phyloP scores from a whole-genome alignment of 163 green algal species.

The Chlorella variabilis region DNA sequence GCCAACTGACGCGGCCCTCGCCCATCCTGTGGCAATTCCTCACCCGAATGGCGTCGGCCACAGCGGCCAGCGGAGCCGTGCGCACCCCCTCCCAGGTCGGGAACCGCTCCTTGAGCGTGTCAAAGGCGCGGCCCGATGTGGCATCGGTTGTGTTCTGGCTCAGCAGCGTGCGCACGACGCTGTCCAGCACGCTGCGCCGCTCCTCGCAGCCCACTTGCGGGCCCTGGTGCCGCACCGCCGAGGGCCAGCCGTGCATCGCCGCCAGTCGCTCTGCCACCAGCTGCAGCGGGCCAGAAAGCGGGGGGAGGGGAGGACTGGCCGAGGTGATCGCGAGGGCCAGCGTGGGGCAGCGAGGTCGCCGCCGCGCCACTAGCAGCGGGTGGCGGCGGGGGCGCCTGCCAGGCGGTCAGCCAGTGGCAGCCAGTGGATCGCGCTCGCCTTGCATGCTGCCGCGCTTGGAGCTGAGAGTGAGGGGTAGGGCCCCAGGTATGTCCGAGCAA shows the following conservation, averaged over 20 bases:
- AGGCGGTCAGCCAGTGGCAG: too few relatives aligned
- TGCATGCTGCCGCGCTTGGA: background rate
- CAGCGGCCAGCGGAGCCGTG: constrained; percentile 37
- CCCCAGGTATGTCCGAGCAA: background rate
- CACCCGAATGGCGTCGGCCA: constrained; percentile 44
- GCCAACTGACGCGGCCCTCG: too few relatives aligned
- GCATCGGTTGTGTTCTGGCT: constrained; percentile 85
- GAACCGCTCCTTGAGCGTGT: constrained; percentile 61
- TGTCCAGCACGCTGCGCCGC: constrained; percentile 33
- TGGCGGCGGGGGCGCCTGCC: too few relatives aligned
- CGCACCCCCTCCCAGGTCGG: constrained; percentile 68
- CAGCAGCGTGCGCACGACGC: constrained; percentile 73
- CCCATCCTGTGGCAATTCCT: too few relatives aligned
- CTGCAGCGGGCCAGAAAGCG: background rate
- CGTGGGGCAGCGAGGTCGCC: too few relatives aligned
- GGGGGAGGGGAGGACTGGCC: background rate
- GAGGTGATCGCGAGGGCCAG: too few relatives aligned
- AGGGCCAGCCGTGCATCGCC: background rate
- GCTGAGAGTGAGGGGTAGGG: background rate
- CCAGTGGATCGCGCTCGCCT: too few relatives aligned
- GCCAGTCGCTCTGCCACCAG: background rate
- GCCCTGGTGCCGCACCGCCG: background rate
- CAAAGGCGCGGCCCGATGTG: constrained; percentile 67
- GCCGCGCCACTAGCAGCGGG: too few relatives aligned
- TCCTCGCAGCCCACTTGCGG: constrained; percentile 24